These are phyloP conservation scores for Penicillium vulpinum DNA, from an alignment of 2,329 filamentous ascomycete genomes.

Conservation along the genomic window DNA sequence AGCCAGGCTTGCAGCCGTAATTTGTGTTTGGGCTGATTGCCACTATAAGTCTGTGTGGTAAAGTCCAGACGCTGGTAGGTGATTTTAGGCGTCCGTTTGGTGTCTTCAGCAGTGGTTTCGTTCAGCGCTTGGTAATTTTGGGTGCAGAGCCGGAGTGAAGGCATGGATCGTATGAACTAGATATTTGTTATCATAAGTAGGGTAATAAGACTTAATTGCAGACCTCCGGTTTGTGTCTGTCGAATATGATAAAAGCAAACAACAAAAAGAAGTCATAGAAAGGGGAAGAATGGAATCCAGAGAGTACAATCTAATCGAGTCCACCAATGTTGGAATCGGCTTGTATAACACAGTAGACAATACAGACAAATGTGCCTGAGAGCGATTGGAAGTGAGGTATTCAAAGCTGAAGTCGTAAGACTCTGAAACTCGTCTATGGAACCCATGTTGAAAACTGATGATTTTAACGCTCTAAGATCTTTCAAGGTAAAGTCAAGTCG, in stretches of 20 bases:
- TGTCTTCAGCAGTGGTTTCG: not conserved
- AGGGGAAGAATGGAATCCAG: not conserved
- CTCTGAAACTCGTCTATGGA: too few relatives aligned
- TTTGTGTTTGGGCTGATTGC: too few relatives aligned
- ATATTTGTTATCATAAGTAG: not conserved
- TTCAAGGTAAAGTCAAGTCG: not conserved
- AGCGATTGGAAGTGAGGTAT: not conserved
- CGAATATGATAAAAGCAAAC: not conserved
- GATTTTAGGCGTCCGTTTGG: not conserved
- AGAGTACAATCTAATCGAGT: not conserved
- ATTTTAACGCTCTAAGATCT: not conserved
- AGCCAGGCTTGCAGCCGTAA: too few relatives aligned
- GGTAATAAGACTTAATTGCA: not conserved
- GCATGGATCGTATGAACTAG: not conserved
- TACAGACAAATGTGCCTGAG: too few relatives aligned
- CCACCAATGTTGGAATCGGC: too few relatives aligned
- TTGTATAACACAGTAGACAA: too few relatives aligned
- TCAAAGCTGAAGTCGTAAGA: not conserved
- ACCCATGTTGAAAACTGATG: not conserved
- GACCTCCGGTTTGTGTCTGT: not conserved
- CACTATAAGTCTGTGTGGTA: too few relatives aligned
- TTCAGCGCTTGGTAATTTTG: not conserved
- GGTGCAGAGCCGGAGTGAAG: not conserved
- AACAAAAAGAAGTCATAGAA: not conserved
- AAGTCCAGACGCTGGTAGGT: too few relatives aligned